Conservation (phyloP, 2,329 filamentous ascomycete genomes). For the Fonsecaea pedrosoi region DNA sequence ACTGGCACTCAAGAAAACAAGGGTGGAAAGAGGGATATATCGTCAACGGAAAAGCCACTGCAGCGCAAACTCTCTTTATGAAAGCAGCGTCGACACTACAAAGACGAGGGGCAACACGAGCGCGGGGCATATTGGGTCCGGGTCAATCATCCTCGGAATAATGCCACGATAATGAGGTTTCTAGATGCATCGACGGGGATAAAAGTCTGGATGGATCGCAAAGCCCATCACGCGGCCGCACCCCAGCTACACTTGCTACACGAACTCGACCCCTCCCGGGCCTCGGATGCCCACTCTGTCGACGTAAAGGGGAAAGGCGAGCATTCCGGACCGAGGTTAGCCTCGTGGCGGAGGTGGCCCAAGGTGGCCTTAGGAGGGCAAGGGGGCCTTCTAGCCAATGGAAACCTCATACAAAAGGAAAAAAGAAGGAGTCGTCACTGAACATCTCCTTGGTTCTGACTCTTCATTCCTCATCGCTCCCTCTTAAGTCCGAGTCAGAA, state of each 20-base stretch:
- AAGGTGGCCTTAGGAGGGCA: too few relatives aligned
- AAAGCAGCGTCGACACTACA: background rate
- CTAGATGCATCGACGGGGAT: background rate
- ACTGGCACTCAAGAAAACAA: background rate
- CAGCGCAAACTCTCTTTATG: background rate
- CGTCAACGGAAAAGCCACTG: background rate
- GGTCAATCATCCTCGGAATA: background rate
- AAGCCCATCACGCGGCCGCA: too few relatives aligned
- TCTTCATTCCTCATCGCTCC: background rate
- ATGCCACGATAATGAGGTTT: background rate
- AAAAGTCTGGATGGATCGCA: too few relatives aligned
- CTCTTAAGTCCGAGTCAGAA: background rate
- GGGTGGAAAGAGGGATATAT: background rate
- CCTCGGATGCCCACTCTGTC: background rate
- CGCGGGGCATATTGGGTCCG: background rate
- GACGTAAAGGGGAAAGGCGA: background rate
- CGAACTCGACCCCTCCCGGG: too few relatives aligned
- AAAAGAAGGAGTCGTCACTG: too few relatives aligned
- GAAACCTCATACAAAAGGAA: background rate
- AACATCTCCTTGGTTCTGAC: background rate
- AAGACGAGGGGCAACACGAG: background rate
- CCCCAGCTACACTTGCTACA: too few relatives aligned
- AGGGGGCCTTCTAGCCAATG: background rate
- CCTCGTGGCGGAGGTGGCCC: background rate
- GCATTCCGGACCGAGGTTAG: slow-evolving; percentile 3